Conservation (phyloP, 306 rosid species). For the Vigna radiata region DNA sequence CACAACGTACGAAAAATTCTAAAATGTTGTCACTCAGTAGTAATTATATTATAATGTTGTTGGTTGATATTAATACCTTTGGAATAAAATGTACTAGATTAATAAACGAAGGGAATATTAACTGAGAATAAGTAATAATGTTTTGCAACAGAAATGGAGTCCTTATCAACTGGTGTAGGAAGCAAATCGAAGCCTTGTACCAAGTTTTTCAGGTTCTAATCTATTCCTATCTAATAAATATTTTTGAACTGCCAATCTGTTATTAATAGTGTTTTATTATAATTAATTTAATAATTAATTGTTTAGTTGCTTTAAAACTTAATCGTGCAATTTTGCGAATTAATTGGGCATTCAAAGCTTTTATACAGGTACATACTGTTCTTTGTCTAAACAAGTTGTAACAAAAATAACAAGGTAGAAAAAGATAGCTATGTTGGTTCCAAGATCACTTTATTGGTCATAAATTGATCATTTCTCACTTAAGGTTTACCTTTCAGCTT, state of each 20-base stretch:
- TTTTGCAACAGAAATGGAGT: conserved; percentile 95
- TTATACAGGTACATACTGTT: conserved; percentile 63
- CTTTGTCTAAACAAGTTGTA: conserved; percentile 56
- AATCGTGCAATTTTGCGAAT: conserved; percentile 53
- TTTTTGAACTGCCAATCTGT: conserved; percentile 44
- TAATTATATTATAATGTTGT: conserved; percentile 1
- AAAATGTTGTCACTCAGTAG: conserved; percentile 13
- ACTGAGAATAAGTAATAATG: conserved; percentile 86
- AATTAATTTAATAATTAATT: conserved; percentile 48
- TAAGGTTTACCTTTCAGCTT: conserved; percentile 34
- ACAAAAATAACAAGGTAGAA: conserved; percentile 45
- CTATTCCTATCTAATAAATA: conserved; percentile 69
- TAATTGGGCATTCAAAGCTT: conserved; percentile 56
- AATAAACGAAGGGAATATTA: conserved; percentile 58
- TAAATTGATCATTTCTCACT: conserved; percentile 37
- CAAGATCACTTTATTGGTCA: conserved; percentile 38
- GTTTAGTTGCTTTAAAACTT: conserved; percentile 46
- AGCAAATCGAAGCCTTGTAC: conserved; percentile 99
- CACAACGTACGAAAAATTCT: conserved; percentile 14
- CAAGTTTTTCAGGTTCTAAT: conserved; percentile 99
- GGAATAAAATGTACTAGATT: conserved; percentile 47
- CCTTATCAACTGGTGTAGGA: conserved; percentile 95
- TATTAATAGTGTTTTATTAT: conserved; percentile 40
- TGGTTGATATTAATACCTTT: conserved; percentile 7
- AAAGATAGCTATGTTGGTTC: conserved; percentile 44